phyloP scores from a whole-genome alignment of 305 asterid species.

The Ilex paraguariensis region DNA sequence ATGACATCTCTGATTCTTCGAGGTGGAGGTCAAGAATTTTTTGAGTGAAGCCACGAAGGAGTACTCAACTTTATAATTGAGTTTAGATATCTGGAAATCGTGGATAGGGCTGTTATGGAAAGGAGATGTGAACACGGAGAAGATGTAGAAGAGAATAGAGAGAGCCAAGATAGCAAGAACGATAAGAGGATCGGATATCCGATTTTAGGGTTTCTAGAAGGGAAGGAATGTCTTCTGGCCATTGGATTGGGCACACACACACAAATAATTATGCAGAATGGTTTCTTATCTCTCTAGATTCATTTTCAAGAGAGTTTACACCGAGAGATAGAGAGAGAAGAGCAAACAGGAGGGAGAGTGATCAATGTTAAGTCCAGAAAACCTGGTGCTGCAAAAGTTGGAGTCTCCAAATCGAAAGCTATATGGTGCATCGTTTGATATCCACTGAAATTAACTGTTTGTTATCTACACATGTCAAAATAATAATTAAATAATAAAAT shows the following conservation, averaged over 20 bases:
- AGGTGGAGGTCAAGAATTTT: slow-evolving; percentile 40
- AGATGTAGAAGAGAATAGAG: slow-evolving; percentile 48
- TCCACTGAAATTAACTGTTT: too few species aligned
- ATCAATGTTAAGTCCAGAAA: too few species aligned
- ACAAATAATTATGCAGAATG: too few species aligned
- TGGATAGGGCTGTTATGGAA: slow-evolving; percentile 14
- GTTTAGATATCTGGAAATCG: slow-evolving; percentile 24
- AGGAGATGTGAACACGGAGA: slow-evolving; percentile 13
- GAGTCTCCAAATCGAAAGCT: too few species aligned
- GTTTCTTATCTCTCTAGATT: too few species aligned
- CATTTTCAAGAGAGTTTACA: too few species aligned
- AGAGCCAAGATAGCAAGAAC: slow-evolving; percentile 37
- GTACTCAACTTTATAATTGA: slow-evolving; percentile 49
- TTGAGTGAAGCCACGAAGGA: slow-evolving; percentile 77
- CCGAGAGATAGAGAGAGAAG: too few species aligned
- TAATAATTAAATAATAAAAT: too few species aligned
- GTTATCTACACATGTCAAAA: too few species aligned
- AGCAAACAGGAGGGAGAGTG: too few species aligned
- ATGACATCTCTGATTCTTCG: slow-evolving; percentile 29
- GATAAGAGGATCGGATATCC: slow-evolving; percentile 43
- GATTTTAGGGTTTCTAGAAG: slow-evolving; percentile 26
- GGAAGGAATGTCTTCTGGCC: slow-evolving; percentile 47
- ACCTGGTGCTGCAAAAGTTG: too few species aligned
- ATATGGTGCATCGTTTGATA: too few species aligned
- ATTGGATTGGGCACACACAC: slow-evolving; percentile 17